Evolutionary conservation across 495 filamentous ascomycete genomes (phyloP), one percentile per base, ranked within the genome.

Genomic region (Penicillium goetzii): DNA sequence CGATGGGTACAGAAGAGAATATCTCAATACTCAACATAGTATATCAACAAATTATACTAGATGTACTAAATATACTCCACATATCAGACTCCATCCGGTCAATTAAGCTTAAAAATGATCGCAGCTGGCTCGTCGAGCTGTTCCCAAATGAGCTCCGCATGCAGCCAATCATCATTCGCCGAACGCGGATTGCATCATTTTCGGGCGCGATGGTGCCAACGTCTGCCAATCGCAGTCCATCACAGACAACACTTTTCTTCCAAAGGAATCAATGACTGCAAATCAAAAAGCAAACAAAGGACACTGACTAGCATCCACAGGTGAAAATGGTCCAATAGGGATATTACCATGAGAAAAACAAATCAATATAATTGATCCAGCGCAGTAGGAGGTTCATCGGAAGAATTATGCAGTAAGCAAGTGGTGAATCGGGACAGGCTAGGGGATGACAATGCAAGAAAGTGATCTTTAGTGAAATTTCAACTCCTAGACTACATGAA

Each of bases 131-230:
- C 12, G 23, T 51, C 25, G 4, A 11, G 19, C 21, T 10, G 33
- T 17, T 32, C 34, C 58, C 43, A 25, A 60, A 38, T 14, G 33
- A 28, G 32, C 10, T 14, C 58, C 32, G 58, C 32, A 28, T 60
- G 38, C 26, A 49, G 28, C 61, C 61, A 63, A 59, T 63, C 47
- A 59, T 9, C 21, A 33, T 11, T n/a, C 19, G 7, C 36, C 19
- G 47, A 58, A 43, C n/a, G 10, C 45, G 55, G 56, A 59, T 63
- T 43, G 61, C 61, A 63, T 59, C 55, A 63, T 59, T 36, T 36
- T 0, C 21, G 38, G 61, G 36, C 30, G 23, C 21, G 33, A 63
- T 63, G 61, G 26, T 40, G 58, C 12, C 19, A 60, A 23, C 55
- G 0, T 5, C 55, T 57, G 55, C 55, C 38, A 41, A 43, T 55